Evolutionary conservation across 345 rosid genomes (phyloP), one percentile per base, ranked within the genome.

Genomic region (Physaria fendleri): DNA sequence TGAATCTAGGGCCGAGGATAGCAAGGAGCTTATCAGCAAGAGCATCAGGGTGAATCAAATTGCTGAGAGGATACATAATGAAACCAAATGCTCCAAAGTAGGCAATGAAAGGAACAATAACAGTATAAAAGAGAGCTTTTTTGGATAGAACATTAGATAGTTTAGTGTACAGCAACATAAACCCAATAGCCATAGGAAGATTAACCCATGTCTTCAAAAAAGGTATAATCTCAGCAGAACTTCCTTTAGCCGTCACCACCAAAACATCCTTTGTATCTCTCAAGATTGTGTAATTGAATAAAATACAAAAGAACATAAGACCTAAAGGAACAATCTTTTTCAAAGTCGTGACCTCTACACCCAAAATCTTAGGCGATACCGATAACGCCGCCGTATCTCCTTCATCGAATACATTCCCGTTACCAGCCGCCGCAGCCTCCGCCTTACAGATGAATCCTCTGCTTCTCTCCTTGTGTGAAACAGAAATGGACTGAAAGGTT

Each of bases 191-290:
- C 96, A 92, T 84, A 42, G 98, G 98, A 66, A 92, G 82, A 76
- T 92, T 92, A 40, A 92, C 96, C 98, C 96, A 92, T 28, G 98
- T 92, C 76, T 92, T 92, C 62, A 92, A 56, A 61, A 92, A 92
- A 0, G 96, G 98, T n/a, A 92, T 92, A 64, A 88, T 92, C 76
- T 92, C 98, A 0, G 98, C 98, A 44, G 95, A 82, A 41, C 98
- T 92, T 34, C 98, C 98, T 72, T 81, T 73, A 21, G 98, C 98
- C 18, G 98, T 92, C 76, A 92, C 97, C 56, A 92, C 96, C 77
- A 92, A 59, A 23, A 92, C 98, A 71, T 92, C 98, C 72, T 92
- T 92, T 0, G 98, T 92, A 59, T 92, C 98, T 57, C 98, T 84
- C n/a, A 92, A 87, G 73, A 92, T 92, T 16, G 98, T 92, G 68